A percentile compares a stretch with the other conserved stretches of the same genome.
Evolutionary conservation across 140 eudicot species (phyloP).

Genomic region (Anethum foeniculum): DNA sequence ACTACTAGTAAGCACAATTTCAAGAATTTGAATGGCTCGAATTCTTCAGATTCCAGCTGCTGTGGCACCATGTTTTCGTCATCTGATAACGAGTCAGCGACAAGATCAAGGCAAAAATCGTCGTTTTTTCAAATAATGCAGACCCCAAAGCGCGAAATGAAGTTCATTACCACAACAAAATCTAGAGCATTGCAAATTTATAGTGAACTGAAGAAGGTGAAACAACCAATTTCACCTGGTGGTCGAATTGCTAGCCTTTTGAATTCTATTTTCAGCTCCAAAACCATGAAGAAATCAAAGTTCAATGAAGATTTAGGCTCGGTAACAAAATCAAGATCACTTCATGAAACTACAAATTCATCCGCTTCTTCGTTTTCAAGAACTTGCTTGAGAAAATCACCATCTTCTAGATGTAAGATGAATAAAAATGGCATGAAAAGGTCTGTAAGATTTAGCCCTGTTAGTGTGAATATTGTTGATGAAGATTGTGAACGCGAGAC

Average conservation of each 20-base stretch:
- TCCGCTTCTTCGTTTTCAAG: not conserved
- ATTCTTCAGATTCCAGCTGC: conserved; percentile 37
- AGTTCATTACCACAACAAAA: conserved; percentile 37
- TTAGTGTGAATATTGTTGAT: conserved; percentile 21
- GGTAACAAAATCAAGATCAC: conserved; percentile 34
- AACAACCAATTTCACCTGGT: conserved; percentile 53
- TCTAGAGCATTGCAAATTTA: conserved; percentile 43
- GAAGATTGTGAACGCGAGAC: conserved; percentile 16
- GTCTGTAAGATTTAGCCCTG: conserved; percentile 46
- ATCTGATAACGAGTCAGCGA: conserved; percentile 44
- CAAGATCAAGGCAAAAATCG: conserved; percentile 30
- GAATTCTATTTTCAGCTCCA: conserved; percentile 37
- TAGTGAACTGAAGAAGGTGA: conserved; percentile 41
- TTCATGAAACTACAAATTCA: conserved; percentile 28
- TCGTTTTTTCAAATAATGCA: conserved; percentile 3
- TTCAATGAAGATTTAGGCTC: conserved; percentile 24
- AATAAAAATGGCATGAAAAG: conserved; percentile 25
- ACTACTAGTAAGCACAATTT: not conserved
- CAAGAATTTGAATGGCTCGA: conserved; percentile 16
- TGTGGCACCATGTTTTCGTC: conserved; percentile 34
- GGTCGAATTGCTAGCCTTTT: conserved; percentile 34
- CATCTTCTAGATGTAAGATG: conserved; percentile 1
- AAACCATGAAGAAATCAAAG: conserved; percentile 26
- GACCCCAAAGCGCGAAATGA: conserved; percentile 23
- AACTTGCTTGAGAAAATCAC: conserved; percentile 6